Base-by-base conservation (phyloP, 1,284 basidiomycete species). In the Somion occarium region DNA sequence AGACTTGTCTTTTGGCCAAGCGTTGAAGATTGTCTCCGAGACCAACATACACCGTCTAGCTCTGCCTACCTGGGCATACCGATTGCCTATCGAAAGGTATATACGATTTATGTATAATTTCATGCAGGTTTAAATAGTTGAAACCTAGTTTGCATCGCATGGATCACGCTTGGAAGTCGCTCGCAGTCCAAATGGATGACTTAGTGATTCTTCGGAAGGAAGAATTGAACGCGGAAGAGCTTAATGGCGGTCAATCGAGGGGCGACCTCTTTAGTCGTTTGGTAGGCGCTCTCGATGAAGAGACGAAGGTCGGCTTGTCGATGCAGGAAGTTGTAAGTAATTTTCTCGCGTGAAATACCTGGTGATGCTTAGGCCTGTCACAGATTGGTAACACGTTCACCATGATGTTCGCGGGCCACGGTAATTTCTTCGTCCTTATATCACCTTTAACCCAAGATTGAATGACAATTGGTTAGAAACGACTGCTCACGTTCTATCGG, bases 401-500 rank as follows among this genome's bases (percentile, higher is more conserved):
- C 23, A 41, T 58, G 37, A 34, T 58, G 38, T 56, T 54, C 38
- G 56, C 54, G 25, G 56, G 56, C 18, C 56, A 58, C 42, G 56
- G 53, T 51, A 20, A 23, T 47, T n/a, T n/a, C n/a, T n/a, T n/a
- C 43, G 3, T 34, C 30, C 30, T 34, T 34, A 34, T 34, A 34
- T 42, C 22, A 26, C 43, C 13, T 19, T 20, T 26, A 12, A 13
- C 41, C 18, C 18, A 46, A 27, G n/a, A 18, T n/a, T 15, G 19
- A 19, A 23, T 24, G 26, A 11, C 30, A 7, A 34, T 15, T 34
- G 9, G 18, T 20, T 41, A 52, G 66, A 71, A 54, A 75, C 72
- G 2, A 66, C 68, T 1, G 69, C 69, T 5, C 66, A 72, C 50
- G 66, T 69, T 9, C 53, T 74, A 2, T 60, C 64, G 2, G 71